Percentiles rank a stretch among this genome's conserved stretches.
Evolutionary conservation across 495 filamentous ascomycete species (phyloP).

Genomic region (Sporormia fimetaria): DNA sequence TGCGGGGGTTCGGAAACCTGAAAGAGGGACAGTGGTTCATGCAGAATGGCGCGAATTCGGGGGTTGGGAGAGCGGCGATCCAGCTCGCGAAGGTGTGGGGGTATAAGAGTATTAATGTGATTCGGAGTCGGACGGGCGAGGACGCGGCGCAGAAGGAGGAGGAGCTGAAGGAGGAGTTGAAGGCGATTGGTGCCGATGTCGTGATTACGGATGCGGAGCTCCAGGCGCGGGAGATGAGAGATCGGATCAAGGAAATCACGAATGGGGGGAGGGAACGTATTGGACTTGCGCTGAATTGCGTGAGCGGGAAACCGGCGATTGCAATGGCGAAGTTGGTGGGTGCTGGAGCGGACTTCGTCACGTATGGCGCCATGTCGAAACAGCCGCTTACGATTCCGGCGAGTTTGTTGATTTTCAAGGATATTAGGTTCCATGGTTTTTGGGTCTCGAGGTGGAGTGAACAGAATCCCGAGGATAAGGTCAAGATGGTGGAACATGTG

Average conservation of each 20-base stretch:
- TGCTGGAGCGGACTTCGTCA: slow-evolving; percentile 62
- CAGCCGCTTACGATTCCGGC: slow-evolving; percentile 70
- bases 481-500: slow-evolving; percentile 68
- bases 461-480: slow-evolving; percentile 59
- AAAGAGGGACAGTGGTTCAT: slow-evolving; percentile 76
- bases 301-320: slow-evolving; percentile 74
- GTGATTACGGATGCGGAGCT: slow-evolving; percentile 74
- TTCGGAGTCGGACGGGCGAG: slow-evolving; percentile 56
- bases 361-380: slow-evolving; percentile 90
- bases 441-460: slow-evolving; percentile 90
- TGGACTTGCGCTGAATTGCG: slow-evolving; percentile 78
- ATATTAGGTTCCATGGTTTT: slow-evolving; percentile 77
- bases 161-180: slow-evolving; percentile 57
- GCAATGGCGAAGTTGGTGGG: slow-evolving; percentile 57
- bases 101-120: slow-evolving; percentile 72
- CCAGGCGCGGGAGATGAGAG: slow-evolving; percentile 50
- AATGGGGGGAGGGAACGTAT: slow-evolving; percentile 55
- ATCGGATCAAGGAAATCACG: slow-evolving; percentile 56
- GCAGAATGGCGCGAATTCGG: slow-evolving; percentile 92
- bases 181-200: slow-evolving; percentile 59
- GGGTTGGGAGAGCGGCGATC: slow-evolving; percentile 79
- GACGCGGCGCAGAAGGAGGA: slow-evolving; percentile 56
- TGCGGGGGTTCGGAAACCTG: slow-evolving; percentile 65
- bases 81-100: slow-evolving; percentile 79
- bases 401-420: slow-evolving; percentile 78